These are phyloP conservation scores for Cadophora sp. DNA, from an alignment of 2,329 filamentous ascomycete species.

Conservation along the genomic window DNA sequence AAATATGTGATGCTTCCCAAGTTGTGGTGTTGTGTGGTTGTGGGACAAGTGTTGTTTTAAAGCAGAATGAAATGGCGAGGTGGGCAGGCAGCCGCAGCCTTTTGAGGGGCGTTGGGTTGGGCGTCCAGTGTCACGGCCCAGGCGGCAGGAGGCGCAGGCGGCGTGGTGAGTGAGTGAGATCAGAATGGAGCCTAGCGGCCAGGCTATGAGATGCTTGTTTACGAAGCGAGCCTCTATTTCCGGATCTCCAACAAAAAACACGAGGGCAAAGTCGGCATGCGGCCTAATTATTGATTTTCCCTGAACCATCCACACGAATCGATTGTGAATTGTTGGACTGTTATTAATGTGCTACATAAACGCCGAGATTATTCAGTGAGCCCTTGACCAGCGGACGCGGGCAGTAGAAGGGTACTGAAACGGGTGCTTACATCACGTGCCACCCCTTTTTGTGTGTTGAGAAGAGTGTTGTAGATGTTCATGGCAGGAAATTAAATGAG, in stretches of 20 bases:
- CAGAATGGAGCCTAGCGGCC: not conserved
- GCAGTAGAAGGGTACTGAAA: not conserved
- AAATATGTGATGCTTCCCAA: not conserved
- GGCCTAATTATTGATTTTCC: not conserved
- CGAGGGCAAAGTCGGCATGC: not conserved
- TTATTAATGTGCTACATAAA: no score
- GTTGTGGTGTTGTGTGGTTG: constrained; percentile 7
- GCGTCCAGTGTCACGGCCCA: not conserved
- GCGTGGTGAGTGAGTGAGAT: constrained; percentile 3
- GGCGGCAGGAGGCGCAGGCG: constrained; percentile 15
- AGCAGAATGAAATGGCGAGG: constrained; percentile 5
- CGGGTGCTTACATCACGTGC: not conserved
- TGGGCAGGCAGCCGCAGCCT: constrained; percentile 18
- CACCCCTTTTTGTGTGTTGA: not conserved
- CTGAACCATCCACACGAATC: not conserved
- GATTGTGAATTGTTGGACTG: not conserved
- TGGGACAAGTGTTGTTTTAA: constrained; percentile 2
- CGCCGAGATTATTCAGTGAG: no score
- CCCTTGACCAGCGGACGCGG: no score
- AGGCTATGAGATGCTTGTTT: not conserved
- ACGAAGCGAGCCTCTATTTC: constrained; percentile 10
- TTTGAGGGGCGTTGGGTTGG: constrained; percentile 11
- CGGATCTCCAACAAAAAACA: not conserved
- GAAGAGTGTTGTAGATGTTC: not conserved
- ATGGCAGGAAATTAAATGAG: no score